Base-by-base conservation (phyloP, 805 yeast genomes). In the Suhomyces pyralidae region DNA sequence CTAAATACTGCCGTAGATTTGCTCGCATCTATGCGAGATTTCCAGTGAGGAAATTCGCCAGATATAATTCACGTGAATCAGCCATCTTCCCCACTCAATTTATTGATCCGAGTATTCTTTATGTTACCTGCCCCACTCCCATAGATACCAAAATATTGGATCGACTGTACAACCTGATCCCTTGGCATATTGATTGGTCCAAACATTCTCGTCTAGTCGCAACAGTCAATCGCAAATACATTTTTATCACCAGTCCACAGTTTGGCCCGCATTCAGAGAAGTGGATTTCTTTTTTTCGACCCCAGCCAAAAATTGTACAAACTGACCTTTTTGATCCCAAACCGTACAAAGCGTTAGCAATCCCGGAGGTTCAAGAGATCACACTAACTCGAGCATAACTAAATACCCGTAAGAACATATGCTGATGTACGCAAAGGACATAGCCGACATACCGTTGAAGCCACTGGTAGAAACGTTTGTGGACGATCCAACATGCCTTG, bases 401-500 rank as follows among this genome's bases (percentile, higher is more conserved):
- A 38, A 14, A 19, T 17, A 38, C n/a, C 42, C 14, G n/a, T 3
- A n/a, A 17, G 14, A 17, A 17, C 17, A 10, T 19, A 38, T 19
- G 12, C 42, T 48, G 51, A 30, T 28, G 25, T 28, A 40, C 15
- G 14, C 46, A 15, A 48, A 48, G 40, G 28, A 49, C 36, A 34
- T 34, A 14, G 46, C 51, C 12, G 78, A 73, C 28, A 61, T 74
- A 24, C 76, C 73, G 45, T 66, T 74, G 54, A 74, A 74, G 51
- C 64, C 65, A 19, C 64, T 69, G 5, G 68, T 63, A 46, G 74
- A 73, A 56, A 73, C 79, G 15, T 74, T 75, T 60, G 70, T 66
- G 36, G 79, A 75, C 58, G 77, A 66, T 26, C 79, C 79, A 2
- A 52, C 48, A 24, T 57, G 62, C 43, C 56, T 71, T 6, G 71